phyloP scores from a whole-genome alignment of 2,329 filamentous ascomycete species.

The Colletotrichum graminicola region DNA sequence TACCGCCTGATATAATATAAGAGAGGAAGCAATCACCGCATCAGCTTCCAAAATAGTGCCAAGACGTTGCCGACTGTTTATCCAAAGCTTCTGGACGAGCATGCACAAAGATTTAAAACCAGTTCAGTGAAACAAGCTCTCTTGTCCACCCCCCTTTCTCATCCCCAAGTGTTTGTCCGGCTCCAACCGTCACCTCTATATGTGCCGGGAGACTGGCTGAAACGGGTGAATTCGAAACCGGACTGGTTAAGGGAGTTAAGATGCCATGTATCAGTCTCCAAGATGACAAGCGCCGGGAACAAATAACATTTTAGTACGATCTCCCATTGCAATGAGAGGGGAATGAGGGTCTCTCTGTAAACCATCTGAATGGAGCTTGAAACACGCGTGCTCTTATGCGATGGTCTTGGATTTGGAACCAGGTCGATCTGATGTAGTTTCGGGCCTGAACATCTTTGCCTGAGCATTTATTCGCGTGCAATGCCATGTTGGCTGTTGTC shows the following conservation, averaged over 20 bases:
- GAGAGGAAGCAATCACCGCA: neutral
- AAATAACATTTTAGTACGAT: too few relatives aligned
- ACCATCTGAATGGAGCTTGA: neutral
- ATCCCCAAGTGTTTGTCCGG: constrained; percentile 13
- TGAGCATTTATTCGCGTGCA: neutral
- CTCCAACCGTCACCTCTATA: neutral
- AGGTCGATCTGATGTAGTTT: neutral
- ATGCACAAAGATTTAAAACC: neutral
- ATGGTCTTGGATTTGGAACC: neutral
- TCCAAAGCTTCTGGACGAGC: neutral
- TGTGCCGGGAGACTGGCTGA: neutral
- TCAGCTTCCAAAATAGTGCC: neutral
- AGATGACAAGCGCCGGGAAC: neutral
- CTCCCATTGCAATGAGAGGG: neutral
- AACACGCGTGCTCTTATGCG: neutral
- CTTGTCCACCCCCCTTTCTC: too few relatives aligned
- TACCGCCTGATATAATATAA: neutral
- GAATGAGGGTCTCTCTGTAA: neutral
- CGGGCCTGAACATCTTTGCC: neutral
- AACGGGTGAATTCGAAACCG: neutral
- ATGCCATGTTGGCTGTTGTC: too few relatives aligned
- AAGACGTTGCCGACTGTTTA: neutral
- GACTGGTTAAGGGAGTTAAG: neutral
- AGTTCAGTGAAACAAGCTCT: constrained; percentile 2
- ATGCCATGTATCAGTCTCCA: neutral